Base-by-base conservation (phyloP, 108 stramenopile genomes). In the Cyclotella sp. region DNA sequence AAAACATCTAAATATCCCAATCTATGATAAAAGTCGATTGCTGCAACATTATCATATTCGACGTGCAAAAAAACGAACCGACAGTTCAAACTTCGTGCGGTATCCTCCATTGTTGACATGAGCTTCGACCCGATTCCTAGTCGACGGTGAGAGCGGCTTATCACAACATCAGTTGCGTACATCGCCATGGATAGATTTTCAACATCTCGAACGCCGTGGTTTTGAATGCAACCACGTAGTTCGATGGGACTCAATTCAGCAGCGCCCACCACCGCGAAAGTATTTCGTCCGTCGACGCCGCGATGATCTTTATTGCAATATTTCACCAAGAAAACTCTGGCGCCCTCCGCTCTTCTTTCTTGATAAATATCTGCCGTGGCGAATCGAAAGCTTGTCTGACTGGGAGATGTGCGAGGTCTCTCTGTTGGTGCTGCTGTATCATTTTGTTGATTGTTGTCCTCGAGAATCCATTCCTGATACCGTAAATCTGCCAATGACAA, bases 91-190 rank as follows among this genome's bases (percentile, higher is more conserved):
- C 63, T 64, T 40, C 60, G 67, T 40, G 89, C 86, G 43, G 60
- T 21, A 14, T 62, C 47, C 55, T 89, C 86, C 0, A 89, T 21
- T n/a, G 41, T 53, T 12, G 76, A 62, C 89, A 89, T 89, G 46
- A 89, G 49, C 13, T 21, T 69, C n/a, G 76, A 77, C 30, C 79
- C 89, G n/a, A 89, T 75, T 3, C 89, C 89, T 28, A 79, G 64
- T 41, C 86, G 65, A 19, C 89, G 83, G 61, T 78, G 75, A 18
- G 66, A 62, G 40, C 63, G 63, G 16, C 82, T 73, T 39, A 86
- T 86, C 7, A 89, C 89, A 1, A 89, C 89, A 74, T 89, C 89
- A 12, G 89, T 89, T 15, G 85, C 84, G 59, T 89, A 89, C 62
- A 86, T 62, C 12, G 72, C 70, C 16, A 41, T 29, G 29, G 34